Evolutionary conservation across 192 early-diverging fungal species (phyloP).

Genomic region (Entophlyctis luteolus): DNA sequence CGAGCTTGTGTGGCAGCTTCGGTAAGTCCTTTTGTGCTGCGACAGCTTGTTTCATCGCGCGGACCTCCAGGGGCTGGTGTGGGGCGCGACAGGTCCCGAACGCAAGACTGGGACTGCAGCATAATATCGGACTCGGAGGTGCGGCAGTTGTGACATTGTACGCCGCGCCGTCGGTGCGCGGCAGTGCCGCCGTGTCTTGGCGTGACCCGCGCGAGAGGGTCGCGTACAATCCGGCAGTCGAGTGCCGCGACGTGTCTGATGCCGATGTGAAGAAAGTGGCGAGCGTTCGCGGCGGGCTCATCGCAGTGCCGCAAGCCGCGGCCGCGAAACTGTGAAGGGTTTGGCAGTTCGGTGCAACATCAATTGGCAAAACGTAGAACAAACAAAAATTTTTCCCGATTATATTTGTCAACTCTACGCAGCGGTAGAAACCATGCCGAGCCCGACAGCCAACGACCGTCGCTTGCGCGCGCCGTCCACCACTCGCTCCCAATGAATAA

Average conservation of each 20-base stretch:
- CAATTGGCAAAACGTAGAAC: too few relatives aligned
- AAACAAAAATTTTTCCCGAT: too few relatives aligned
- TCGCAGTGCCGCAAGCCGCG: too few relatives aligned
- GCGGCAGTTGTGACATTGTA: slow-evolving; percentile 66
- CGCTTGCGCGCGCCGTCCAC: slow-evolving; percentile 7
- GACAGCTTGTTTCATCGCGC: background rate
- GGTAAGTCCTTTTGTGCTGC: background rate
- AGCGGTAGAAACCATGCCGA: too few relatives aligned
- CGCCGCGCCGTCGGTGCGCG: slow-evolving; percentile 40
- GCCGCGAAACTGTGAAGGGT: too few relatives aligned
- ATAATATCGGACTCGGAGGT: slow-evolving; percentile 72
- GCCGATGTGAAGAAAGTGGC: slow-evolving; percentile 53
- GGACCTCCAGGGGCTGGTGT: slow-evolving; percentile 44
- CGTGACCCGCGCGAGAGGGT: slow-evolving; percentile 21
- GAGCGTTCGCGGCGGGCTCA: slow-evolving; percentile 25
- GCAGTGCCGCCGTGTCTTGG: slow-evolving; percentile 23
- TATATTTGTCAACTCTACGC: too few relatives aligned
- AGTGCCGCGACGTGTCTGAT: slow-evolving; percentile 56
- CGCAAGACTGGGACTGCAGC: slow-evolving; percentile 63
- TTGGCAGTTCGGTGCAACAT: too few relatives aligned
- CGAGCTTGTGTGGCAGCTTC: slow-evolving; percentile 39
- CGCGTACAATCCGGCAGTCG: slow-evolving; percentile 50
- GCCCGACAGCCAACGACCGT: too few relatives aligned
- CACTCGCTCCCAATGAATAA: slow-evolving; percentile 15
- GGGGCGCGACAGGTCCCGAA: slow-evolving; percentile 65